phyloP scores from a whole-genome alignment of 208 protist species.

The Borovskyia barvae region DNA sequence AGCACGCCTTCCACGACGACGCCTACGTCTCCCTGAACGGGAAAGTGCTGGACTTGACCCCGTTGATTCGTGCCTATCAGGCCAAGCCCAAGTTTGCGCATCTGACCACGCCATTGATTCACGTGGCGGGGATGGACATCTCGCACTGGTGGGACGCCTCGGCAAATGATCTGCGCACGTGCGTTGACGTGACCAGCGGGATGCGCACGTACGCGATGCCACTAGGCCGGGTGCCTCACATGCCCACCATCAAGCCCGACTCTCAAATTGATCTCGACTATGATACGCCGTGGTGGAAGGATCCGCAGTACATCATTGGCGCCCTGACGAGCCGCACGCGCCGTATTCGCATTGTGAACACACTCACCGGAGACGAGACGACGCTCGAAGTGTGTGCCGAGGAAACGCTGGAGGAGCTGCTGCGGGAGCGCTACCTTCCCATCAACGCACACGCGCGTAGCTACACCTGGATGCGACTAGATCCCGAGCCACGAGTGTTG shows the following conservation, averaged over 20 bases:
- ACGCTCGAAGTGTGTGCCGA: conserved; percentile 92
- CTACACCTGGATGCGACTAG: conserved; percentile 92
- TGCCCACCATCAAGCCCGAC: conserved; percentile 81
- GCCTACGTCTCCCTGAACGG: conserved; percentile 89
- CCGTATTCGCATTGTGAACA: conserved; percentile 91
- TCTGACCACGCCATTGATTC: conserved; percentile 76
- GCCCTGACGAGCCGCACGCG: conserved; percentile 85
- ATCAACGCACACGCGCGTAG: conserved; percentile 91
- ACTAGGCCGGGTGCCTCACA: conserved; percentile 86
- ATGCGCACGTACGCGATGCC: conserved; percentile 87
- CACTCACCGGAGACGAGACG: conserved; percentile 82
- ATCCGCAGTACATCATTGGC: conserved; percentile 83
- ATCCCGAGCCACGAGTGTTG: conserved; percentile 67
- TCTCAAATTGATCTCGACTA: conserved; percentile 81
- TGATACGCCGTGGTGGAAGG: conserved; percentile 91
- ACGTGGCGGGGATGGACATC: conserved; percentile 86
- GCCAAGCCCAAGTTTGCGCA: conserved; percentile 42
- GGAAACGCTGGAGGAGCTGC: conserved; percentile 90
- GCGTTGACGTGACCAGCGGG: conserved; percentile 82
- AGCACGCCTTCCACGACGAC: conserved; percentile 88
- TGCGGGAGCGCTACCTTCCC: conserved; percentile 82
- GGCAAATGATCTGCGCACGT: conserved; percentile 74
- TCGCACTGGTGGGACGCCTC: conserved; percentile 90
- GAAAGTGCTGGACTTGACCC: conserved; percentile 88
- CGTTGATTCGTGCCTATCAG: conserved; percentile 75